Percentiles rank a stretch among this genome's conserved stretches.
Conservation (phyloP, 805 yeast genomes). For the Candida orba region DNA sequence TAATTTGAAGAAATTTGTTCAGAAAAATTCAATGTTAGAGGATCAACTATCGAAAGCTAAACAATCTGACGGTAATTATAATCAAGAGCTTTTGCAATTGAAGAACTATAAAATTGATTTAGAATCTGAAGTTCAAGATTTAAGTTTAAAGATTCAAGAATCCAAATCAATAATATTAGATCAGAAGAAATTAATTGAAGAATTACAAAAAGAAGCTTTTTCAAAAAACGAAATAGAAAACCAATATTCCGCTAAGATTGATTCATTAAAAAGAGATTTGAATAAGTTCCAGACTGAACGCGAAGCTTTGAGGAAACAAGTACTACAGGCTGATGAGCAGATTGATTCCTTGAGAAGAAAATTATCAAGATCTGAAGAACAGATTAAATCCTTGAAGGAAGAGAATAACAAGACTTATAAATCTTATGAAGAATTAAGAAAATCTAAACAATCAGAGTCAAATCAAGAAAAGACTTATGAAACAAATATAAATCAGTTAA, state of each 20-base stretch:
- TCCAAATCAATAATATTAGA: constrained; percentile 18
- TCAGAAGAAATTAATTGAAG: constrained; percentile 18
- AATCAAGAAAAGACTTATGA: constrained; percentile 22
- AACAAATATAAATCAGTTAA: constrained; percentile 22
- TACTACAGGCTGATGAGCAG: constrained; percentile 11
- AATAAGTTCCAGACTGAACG: background rate
- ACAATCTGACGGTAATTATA: constrained; percentile 4
- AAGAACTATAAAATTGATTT: constrained; percentile 9
- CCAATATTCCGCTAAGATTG: constrained; percentile 14
- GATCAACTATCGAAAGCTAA: constrained; percentile 8
- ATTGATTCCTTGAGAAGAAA: constrained; percentile 19
- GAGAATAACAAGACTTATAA: constrained; percentile 26
- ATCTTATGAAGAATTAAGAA: constrained; percentile 17
- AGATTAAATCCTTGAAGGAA: constrained; percentile 20
- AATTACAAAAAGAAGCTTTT: constrained; percentile 17
- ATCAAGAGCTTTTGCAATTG: constrained; percentile 8
- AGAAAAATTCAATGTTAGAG: constrained; percentile 7
- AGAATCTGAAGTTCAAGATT: constrained; percentile 11
- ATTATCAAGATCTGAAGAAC: constrained; percentile 16
- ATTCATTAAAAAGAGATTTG: constrained; percentile 24
- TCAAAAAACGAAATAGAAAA: constrained; percentile 13
- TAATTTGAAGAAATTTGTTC: constrained; percentile 7
- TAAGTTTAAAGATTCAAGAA: constrained; percentile 13
- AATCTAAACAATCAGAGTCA: constrained; percentile 5
- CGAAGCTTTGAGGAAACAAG: background rate